Base-by-base conservation (phyloP, 139 green algal species). In the Astrephomene gubernaculifera region DNA sequence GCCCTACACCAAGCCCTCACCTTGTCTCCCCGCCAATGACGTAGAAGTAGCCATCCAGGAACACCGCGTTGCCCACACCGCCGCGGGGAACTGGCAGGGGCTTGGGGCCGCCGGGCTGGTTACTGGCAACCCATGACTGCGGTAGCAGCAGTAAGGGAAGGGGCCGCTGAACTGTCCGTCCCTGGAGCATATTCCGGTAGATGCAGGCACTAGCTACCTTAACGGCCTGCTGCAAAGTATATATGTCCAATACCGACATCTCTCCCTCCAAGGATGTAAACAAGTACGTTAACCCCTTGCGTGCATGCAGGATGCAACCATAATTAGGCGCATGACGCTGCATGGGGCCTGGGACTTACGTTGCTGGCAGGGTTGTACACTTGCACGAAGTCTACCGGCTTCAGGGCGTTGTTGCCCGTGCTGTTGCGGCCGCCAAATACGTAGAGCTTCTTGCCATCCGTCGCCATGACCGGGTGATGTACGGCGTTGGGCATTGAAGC, bases 341-440 rank as follows among this genome's bases (percentile, higher is more conserved):
- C n/a, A n/a, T n/a, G n/a, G n/a, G n/a, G n/a, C n/a, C n/a, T n/a
- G n/a, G n/a, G 22, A 52, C 67, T 52, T 73, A 73, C 67, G 22
- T 73, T 52, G 7, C 2, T 8, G 4, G 10, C 36, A 3, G 67
- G 67, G 44, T 79, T 38, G 45, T 79, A 79, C 2, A 79, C 29
- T 44, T 79, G 71, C 5, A 12, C 29, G 31, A 33, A 64, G 45
- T 64, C 45, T 25, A 79, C 71, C 2, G 44, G 71, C 1, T 61
- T 4, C 31, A 44, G n/a, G 10, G 10, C 71, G 27, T 38, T 79
- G n/a, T 64, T 64, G 44, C 71, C 44, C 4, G 27, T 45, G 71
- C 44, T 64, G 29, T n/a, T 79, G 44, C 71, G 71, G 27, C 71
- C 71, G 44, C 71, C 71, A 21, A 79, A 65, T 12, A 79, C 71